Evolutionary conservation across 371 early-diverging fungal genomes (phyloP).

Genomic region (Syncephalastrum monosporum): DNA sequence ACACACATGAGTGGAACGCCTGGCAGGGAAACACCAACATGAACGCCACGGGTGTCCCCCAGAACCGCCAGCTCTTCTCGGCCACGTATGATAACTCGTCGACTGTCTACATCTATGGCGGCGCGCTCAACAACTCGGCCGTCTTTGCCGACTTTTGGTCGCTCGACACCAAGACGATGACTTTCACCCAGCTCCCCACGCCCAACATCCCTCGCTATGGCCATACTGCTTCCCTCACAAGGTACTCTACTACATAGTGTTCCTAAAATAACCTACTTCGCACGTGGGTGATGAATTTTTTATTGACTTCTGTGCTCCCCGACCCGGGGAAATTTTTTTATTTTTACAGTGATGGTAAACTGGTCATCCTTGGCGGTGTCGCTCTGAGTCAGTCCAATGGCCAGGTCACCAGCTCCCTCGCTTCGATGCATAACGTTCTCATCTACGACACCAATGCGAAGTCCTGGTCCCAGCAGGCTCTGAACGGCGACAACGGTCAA

Average conservation of each 20-base stretch:
- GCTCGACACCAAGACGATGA: slow-evolving; percentile 20
- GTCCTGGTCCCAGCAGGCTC: slow-evolving; percentile 21
- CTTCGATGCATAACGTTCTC: slow-evolving; percentile 16
- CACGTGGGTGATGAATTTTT: slow-evolving; percentile 6
- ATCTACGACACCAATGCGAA: slow-evolving; percentile 28
- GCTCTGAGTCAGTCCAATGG: neutral
- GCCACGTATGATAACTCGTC: slow-evolving; percentile 18
- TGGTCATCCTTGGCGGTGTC: slow-evolving; percentile 46
- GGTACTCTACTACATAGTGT: slow-evolving; percentile 20
- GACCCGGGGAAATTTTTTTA: slow-evolving; percentile 11
- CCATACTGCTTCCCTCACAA: slow-evolving; percentile 37
- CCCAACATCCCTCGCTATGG: slow-evolving; percentile 25
- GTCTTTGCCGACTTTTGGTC: slow-evolving; percentile 26
- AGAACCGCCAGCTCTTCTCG: slow-evolving; percentile 22
- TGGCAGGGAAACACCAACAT: slow-evolving; percentile 3
- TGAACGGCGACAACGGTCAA: slow-evolving; percentile 2
- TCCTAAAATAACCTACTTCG: slow-evolving; percentile 8
- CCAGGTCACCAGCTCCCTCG: slow-evolving; percentile 10
- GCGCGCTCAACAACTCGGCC: slow-evolving; percentile 10
- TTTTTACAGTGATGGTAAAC: slow-evolving; percentile 31
- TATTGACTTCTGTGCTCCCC: neutral
- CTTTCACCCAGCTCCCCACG: slow-evolving; percentile 18
- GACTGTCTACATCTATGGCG: slow-evolving; percentile 35
- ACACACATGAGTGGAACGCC: slow-evolving; percentile 14
- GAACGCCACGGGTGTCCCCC: slow-evolving; percentile 15